Base-by-base conservation (phyloP, 306 rosid genomes). In the Erythrophleum fordii region DNA sequence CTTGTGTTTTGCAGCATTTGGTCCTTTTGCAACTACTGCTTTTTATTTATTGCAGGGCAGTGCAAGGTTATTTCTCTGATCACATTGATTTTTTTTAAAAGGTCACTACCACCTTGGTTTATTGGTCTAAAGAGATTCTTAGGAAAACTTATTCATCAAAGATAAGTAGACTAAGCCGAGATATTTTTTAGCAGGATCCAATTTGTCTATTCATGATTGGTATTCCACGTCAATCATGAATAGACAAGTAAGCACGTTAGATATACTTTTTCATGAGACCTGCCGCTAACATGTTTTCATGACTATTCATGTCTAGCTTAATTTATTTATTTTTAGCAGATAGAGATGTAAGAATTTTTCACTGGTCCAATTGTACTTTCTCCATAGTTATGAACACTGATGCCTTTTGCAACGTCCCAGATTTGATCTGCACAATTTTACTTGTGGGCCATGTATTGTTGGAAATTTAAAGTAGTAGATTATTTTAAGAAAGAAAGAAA, bases 1-100 rank as follows among this genome's bases (percentile, higher is more conserved):
- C 14, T 87, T 94, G 89, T 94, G 98, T 86, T 92, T 92, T 75
- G 93, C 96, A 56, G 98, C 97, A 73, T 92, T 92, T 82, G 98
- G 97, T 58, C 98, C 97, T 81, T 94, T 91, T 77, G 93, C 97
- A 59, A 91, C 92, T 46, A 80, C 86, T 23, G 98, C 92, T 31
- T 94, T 94, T 86, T 94, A 94, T 90, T 90, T 94, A 77, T 80
- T 92, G 70, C 98, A 89, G 66, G 86, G 94, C 41, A 85, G 87
- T 80, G 44, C 90, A 85, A 94, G 98, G 97, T 94, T 77, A 76
- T 60, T 35, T 77, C 73, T 80, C 69, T 72, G 12, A 53, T 73
- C 34, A 37, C 29, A 79, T 0, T 48, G 72, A 25, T 58, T 23
- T 16, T 18, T 18, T 31, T 62, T 20, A 17, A 11, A 23, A 17